These are phyloP conservation scores for Canavalia gladiata DNA, from an alignment of 306 rosid species.

Conservation along the genomic window DNA sequence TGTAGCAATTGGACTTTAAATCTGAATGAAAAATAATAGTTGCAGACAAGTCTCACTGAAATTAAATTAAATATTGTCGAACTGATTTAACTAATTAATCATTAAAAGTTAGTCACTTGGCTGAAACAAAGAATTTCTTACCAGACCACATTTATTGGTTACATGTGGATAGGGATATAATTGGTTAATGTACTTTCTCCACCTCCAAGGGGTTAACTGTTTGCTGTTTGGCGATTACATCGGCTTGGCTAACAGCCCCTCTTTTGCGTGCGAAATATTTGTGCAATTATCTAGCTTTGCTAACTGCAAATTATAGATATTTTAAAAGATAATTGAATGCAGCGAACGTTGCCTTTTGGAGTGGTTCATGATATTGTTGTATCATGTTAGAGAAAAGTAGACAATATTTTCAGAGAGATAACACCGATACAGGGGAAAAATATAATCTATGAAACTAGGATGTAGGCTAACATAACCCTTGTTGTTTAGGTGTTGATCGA, in stretches of 20 bases:
- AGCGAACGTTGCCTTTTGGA: background rate
- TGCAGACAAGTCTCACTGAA: too few species aligned
- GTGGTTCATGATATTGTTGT: background rate
- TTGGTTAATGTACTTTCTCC: background rate
- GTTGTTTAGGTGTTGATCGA: background rate
- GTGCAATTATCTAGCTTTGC: background rate
- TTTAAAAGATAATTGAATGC: background rate
- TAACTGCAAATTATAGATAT: slow-evolving; percentile 11
- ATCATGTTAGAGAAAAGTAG: background rate
- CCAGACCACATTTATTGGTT: background rate
- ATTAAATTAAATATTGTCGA: too few species aligned
- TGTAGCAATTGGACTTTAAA: too few species aligned
- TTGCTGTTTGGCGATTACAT: too few species aligned
- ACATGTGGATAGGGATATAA: background rate
- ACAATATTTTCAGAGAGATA: background rate
- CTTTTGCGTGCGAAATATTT: background rate
- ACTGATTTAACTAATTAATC: too few species aligned
- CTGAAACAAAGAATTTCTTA: background rate
- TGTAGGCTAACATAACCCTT: background rate
- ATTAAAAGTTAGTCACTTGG: too few species aligned
- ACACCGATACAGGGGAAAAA: too few species aligned
- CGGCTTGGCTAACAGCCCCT: too few species aligned
- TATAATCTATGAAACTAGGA: background rate
- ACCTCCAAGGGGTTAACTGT: background rate
- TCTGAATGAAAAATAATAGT: too few species aligned